phyloP scores from a whole-genome alignment of 352 stramenopile species.

The Pythium periplocum region DNA sequence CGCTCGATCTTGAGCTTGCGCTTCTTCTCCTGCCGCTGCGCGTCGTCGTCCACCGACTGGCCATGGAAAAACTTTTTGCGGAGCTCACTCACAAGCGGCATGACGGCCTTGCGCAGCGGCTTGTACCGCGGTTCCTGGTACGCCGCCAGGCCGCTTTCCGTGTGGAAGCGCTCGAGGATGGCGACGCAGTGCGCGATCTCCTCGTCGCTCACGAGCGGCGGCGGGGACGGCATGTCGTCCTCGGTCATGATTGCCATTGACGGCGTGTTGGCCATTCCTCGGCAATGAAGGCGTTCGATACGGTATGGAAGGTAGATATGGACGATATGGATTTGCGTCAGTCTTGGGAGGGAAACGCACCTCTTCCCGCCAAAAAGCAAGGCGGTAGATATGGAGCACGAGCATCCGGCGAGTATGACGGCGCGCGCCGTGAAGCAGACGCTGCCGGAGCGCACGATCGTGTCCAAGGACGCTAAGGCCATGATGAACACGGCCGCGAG shows the following conservation, averaged over 20 bases:
- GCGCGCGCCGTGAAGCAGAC: constrained; percentile 58
- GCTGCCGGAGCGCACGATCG: constrained; percentile 57
- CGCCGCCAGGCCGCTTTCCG: constrained; percentile 29
- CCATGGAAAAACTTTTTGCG: constrained; percentile 61
- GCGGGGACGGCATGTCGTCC: background rate
- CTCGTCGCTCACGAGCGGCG: constrained; percentile 32
- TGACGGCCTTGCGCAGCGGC: constrained; percentile 44
- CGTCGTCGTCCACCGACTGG: constrained; percentile 33
- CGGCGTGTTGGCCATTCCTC: background rate
- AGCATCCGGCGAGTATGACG: constrained; percentile 62
- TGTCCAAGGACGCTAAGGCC: constrained; percentile 60
- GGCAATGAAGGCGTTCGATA: too few species aligned
- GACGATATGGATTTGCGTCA: too few species aligned
- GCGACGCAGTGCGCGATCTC: constrained; percentile 54
- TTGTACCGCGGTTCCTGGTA: constrained; percentile 62
- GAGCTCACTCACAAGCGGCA: constrained; percentile 57
- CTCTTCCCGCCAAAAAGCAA: constrained; percentile 21
- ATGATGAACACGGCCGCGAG: constrained; percentile 68
- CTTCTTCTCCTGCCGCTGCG: constrained; percentile 56
- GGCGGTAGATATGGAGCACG: constrained; percentile 49
- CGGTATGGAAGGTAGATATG: background rate
- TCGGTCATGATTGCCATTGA: constrained; percentile 1
- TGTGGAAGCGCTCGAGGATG: constrained; percentile 52
- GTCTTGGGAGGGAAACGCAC: too few species aligned
- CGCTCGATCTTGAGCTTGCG: constrained; percentile 63